These are phyloP conservation scores for Amborella trichopoda DNA, from an alignment of 164 flowering plant species.

Conservation along the genomic window DNA sequence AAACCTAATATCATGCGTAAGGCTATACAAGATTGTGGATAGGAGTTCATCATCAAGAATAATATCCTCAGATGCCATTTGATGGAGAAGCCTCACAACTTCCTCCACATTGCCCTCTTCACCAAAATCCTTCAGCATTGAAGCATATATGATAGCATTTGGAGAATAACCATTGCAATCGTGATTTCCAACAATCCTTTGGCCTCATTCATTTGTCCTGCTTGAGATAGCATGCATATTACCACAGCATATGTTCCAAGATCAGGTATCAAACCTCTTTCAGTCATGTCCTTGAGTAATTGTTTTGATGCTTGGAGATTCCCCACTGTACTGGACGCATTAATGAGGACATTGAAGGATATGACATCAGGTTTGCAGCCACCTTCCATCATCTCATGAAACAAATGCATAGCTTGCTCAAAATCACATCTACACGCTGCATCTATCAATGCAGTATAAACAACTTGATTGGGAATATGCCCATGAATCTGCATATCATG, in stretches of 20 bases:
- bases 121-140: conserved; percentile 6
- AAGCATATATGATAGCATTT: conserved; percentile 4
- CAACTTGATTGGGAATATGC: conserved; percentile 10
- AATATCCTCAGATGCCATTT: conserved; percentile 2
- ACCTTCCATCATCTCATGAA: conserved; percentile 5
- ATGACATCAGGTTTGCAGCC: conserved; percentile 5
- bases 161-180: conserved; percentile 10
- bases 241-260: conserved; percentile 10
- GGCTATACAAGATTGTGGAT: too few species aligned
- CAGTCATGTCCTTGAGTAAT: conserved; percentile 5
- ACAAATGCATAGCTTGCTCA: conserved; percentile 6
- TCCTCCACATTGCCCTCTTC: conserved; percentile 8
- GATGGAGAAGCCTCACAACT: conserved; percentile 7
- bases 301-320: conserved; percentile 11
- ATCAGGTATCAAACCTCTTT: conserved; percentile 12
- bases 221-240: conserved; percentile 7
- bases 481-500: conserved; percentile 9
- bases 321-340: conserved; percentile 6
- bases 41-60: too few species aligned
- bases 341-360: conserved; percentile 8
- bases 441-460: conserved; percentile 8
- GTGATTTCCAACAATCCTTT: conserved; percentile 6
- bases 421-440: conserved; percentile 7
- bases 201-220: conserved; percentile 9
- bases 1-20: too few species aligned